phyloP scores from a whole-genome alignment of 139 green algal species.

The Tetraselmis striata region DNA sequence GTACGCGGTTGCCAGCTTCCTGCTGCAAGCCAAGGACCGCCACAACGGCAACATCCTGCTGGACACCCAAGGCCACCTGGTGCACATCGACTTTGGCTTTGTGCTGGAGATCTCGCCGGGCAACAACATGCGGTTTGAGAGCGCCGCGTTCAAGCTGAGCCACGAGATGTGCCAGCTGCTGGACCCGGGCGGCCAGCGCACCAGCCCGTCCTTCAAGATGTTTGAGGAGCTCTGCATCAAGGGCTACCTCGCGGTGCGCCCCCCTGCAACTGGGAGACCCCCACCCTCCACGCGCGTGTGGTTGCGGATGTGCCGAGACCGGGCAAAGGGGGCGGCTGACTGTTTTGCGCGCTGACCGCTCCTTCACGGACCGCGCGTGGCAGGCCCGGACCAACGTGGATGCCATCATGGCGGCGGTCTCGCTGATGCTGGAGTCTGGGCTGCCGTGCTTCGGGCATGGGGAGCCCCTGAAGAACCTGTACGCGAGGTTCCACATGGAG shows the following conservation, averaged over 20 bases:
- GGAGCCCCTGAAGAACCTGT: slow-evolving; percentile 51
- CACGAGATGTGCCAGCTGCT: slow-evolving; percentile 49
- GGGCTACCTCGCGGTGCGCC: slow-evolving; percentile 79
- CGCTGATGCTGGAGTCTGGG: slow-evolving; percentile 45
- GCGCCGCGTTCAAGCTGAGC: slow-evolving; percentile 92
- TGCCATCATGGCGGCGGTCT: slow-evolving; percentile 45
- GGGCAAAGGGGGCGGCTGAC: no score
- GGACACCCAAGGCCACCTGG: slow-evolving; percentile 68
- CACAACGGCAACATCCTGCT: slow-evolving; percentile 99
- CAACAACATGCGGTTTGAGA: slow-evolving; percentile 86
- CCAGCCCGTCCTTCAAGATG: slow-evolving; percentile 30
- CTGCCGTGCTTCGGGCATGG: slow-evolving; percentile 74
- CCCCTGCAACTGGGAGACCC: no score
- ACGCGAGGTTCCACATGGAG: slow-evolving; percentile 62
- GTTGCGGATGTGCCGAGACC: no score
- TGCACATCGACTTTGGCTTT: slow-evolving; percentile 58
- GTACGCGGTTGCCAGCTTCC: slow-evolving; percentile 83
- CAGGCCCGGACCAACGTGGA: slow-evolving; percentile 33
- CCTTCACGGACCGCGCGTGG: no score
- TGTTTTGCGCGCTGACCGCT: no score
- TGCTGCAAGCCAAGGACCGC: slow-evolving; percentile 90
- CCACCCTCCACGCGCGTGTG: no score
- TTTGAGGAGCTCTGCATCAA: slow-evolving; percentile 58
- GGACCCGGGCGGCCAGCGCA: slow-evolving; percentile 38
- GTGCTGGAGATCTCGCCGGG: slow-evolving; percentile 56